phyloP scores from a whole-genome alignment of 2,329 filamentous ascomycete species.

The Zelopaecilomyces penicillatus region DNA sequence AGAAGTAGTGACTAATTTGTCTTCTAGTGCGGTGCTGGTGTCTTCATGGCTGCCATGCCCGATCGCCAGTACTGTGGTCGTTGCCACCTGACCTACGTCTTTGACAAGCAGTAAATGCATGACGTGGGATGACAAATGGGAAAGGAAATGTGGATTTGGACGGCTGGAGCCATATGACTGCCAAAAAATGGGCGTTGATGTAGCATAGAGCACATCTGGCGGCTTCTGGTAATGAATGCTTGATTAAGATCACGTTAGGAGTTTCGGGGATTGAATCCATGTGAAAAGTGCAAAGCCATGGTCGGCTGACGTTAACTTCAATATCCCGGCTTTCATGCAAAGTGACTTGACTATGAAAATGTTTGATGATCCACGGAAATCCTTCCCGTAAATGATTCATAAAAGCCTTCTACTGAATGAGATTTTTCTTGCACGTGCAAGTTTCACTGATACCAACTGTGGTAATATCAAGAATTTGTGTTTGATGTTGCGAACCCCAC shows the following conservation, averaged over 20 bases:
- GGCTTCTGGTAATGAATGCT: slow-evolving; percentile 32
- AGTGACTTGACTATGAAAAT: not conserved
- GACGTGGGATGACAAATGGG: slow-evolving; percentile 16
- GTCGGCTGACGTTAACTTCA: too few species aligned
- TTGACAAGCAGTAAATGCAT: slow-evolving; percentile 54
- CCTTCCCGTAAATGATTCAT: not conserved
- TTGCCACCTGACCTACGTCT: slow-evolving; percentile 66
- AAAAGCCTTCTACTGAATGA: not conserved
- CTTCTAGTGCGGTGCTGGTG: slow-evolving; percentile 87
- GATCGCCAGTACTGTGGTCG: slow-evolving; percentile 95
- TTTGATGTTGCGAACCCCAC: too few species aligned
- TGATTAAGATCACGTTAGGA: slow-evolving; percentile 19
- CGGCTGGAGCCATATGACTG: slow-evolving; percentile 22
- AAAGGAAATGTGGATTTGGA: slow-evolving; percentile 22
- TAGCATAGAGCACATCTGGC: slow-evolving; percentile 34
- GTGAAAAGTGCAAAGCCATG: slow-evolving; percentile 1
- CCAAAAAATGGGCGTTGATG: slow-evolving; percentile 33
- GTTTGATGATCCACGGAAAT: not conserved
- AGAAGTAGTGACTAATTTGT: not conserved
- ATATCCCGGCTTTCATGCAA: too few species aligned
- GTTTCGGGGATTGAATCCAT: slow-evolving; percentile 8
- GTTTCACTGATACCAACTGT: too few species aligned
- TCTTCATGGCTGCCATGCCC: slow-evolving; percentile 99
- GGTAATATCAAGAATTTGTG: too few species aligned
- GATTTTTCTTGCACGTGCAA: not conserved